Conservation (phyloP, 164 flowering plant genomes). For the Protea cynaroides region DNA sequence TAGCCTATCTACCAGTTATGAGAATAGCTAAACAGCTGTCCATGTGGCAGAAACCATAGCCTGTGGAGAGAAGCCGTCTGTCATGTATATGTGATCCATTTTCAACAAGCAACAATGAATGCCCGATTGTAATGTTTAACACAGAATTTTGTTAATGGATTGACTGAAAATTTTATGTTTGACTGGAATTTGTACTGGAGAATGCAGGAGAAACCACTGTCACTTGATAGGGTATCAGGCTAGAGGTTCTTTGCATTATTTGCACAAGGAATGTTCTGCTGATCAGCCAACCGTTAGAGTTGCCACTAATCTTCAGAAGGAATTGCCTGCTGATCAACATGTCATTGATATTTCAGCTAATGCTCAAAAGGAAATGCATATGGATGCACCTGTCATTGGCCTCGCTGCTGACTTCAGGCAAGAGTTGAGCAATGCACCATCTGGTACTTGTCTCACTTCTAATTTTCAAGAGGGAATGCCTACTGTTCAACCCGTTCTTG, state of each 20-base stretch:
- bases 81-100: no score
- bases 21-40: no score
- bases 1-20: no score
- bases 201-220: constrained; percentile 51
- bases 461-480: constrained; percentile 11
- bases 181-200: background rate
- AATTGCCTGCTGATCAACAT: constrained; percentile 4
- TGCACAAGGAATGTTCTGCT: constrained; percentile 8
- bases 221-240: constrained; percentile 45
- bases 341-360: background rate
- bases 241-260: constrained; percentile 11
- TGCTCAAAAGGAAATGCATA: background rate
- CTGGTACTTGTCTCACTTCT: constrained; percentile 11
- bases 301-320: constrained; percentile 8
- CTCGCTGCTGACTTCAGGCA: constrained; percentile 2
- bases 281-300: constrained; percentile 9
- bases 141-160: background rate
- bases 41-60: no score
- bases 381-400: background rate
- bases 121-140: no score
- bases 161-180: background rate
- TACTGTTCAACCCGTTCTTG: constrained; percentile 15
- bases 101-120: no score
- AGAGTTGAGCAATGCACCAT: constrained; percentile 2
- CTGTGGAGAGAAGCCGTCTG: no score